phyloP scores from a whole-genome alignment of 2,329 filamentous ascomycete genomes.

The Neocucurbitaria cava region DNA sequence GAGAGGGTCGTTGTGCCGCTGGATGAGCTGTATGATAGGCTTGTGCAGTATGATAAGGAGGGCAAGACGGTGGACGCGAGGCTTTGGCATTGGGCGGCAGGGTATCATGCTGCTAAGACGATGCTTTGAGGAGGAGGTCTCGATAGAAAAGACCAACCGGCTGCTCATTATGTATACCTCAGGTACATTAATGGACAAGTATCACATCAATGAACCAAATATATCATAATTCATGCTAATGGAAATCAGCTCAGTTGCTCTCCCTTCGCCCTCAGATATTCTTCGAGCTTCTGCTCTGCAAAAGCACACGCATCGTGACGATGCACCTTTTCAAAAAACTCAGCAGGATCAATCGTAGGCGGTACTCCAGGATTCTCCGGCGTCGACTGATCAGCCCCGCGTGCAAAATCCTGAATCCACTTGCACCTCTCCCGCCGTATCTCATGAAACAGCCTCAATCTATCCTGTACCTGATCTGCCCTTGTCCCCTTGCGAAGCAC shows the following conservation, averaged over 20 bases:
- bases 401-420: background rate
- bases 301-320: background rate
- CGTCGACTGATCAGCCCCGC: background rate
- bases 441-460: background rate
- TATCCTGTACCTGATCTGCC: background rate
- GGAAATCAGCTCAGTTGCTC: too few relatives aligned
- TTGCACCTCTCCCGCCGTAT: background rate
- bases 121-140: conserved; percentile 25
- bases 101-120: conserved; percentile 58
- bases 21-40: conserved; percentile 61
- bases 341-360: too few relatives aligned
- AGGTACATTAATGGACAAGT: too few relatives aligned
- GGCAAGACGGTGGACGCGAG: conserved; percentile 64
- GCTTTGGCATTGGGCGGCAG: conserved; percentile 67
- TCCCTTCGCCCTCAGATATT: background rate
- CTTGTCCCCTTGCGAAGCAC: background rate
- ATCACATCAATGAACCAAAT: too few relatives aligned
- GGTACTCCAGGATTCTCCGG: background rate
- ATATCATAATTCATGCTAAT: too few relatives aligned
- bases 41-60: conserved; percentile 56
- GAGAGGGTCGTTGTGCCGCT: conserved; percentile 66
- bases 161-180: too few relatives aligned
- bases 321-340: background rate
- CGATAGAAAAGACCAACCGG: background rate
- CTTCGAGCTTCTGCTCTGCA: background rate